A percentile compares a stretch with the other conserved stretches of the same genome.
These are phyloP conservation scores for Elsinoe batatas DNA, from an alignment of 2,329 filamentous ascomycete genomes.

Conservation along the genomic window DNA sequence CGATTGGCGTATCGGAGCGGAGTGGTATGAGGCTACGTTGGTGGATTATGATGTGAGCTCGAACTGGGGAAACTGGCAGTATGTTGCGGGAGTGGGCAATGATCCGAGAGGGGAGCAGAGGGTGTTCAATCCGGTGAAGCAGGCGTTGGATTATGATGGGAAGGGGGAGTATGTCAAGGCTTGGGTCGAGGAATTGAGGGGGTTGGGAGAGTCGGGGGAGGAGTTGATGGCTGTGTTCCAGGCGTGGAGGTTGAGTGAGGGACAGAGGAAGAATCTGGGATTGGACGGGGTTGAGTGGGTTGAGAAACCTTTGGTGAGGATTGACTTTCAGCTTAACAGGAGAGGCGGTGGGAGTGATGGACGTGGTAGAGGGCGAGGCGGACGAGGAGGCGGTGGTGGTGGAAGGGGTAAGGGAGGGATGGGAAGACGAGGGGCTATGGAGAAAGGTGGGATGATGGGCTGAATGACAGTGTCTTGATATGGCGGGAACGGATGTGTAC, in stretches of 20 bases:
- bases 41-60: conserved; percentile 66
- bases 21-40: conserved; percentile 70
- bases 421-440: conserved; percentile 14
- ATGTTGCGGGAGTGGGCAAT: conserved; percentile 69
- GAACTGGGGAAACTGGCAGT: conserved; percentile 67
- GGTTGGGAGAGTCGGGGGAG: conserved; percentile 20
- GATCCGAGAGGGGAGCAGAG: conserved; percentile 61
- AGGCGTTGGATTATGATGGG: conserved; percentile 66
- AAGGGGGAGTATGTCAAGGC: conserved; percentile 59
- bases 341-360: conserved; percentile 28
- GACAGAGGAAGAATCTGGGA: conserved; percentile 48
- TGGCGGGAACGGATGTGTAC: neutral
- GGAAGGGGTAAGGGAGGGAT: conserved; percentile 17
- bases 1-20: conserved; percentile 71
- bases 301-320: conserved; percentile 54
- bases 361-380: conserved; percentile 24
- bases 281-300: conserved; percentile 54
- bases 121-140: conserved; percentile 76
- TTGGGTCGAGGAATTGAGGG: conserved; percentile 60
- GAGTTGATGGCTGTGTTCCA: conserved; percentile 55
- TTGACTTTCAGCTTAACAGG: conserved; percentile 51
- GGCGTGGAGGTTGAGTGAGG: conserved; percentile 52
- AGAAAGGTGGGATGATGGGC: conserved; percentile 10
- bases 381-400: conserved; percentile 22
- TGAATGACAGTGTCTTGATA: neutral